A percentile compares a stretch with the other conserved stretches of the same genome.
Conservation (phyloP, 2,329 filamentous ascomycete species). For the Aspergillus texensis region DNA sequence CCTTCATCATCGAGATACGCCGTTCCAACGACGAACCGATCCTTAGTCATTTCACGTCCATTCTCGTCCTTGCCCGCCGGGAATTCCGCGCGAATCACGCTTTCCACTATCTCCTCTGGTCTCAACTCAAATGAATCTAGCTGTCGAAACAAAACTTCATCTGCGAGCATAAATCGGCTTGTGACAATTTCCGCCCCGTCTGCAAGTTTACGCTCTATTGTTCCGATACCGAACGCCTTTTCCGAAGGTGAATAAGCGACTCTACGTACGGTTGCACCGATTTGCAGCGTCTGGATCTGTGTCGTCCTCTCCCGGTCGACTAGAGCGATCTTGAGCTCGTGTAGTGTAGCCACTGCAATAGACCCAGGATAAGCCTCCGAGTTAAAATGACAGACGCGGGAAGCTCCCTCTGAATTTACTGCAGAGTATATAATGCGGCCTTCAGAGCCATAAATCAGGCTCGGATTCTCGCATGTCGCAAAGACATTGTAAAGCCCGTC, state of each 20-base stretch:
- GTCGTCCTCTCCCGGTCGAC: slow-evolving; percentile 86
- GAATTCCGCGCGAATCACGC: slow-evolving; percentile 76
- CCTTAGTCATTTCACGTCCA: slow-evolving; percentile 56
- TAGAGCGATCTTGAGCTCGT: slow-evolving; percentile 74
- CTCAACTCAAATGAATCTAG: slow-evolving; percentile 71
- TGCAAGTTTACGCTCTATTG: slow-evolving; percentile 72
- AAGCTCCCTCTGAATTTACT: slow-evolving; percentile 84
- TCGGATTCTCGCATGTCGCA: slow-evolving; percentile 91
- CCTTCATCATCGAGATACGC: slow-evolving; percentile 69
- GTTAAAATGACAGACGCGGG: slow-evolving; percentile 80
- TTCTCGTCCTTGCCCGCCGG: slow-evolving; percentile 58
- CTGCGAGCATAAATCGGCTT: slow-evolving; percentile 84
- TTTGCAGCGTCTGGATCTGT: slow-evolving; percentile 77
- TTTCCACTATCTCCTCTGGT: slow-evolving; percentile 77
- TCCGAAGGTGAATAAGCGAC: slow-evolving; percentile 81
- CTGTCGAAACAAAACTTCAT: slow-evolving; percentile 83
- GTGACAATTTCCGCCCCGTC: slow-evolving; percentile 73
- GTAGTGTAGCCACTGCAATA: slow-evolving; percentile 77
- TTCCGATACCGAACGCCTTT: slow-evolving; percentile 83
- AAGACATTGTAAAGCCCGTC: slow-evolving; percentile 77
- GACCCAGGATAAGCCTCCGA: slow-evolving; percentile 77
- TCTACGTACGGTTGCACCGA: slow-evolving; percentile 81
- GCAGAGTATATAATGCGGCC: slow-evolving; percentile 89
- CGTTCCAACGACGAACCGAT: slow-evolving; percentile 91
- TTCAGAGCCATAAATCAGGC: slow-evolving; percentile 86